Evolutionary conservation across 495 filamentous ascomycete species (phyloP).

Genomic region (Penicillium psychrofluorescens): DNA sequence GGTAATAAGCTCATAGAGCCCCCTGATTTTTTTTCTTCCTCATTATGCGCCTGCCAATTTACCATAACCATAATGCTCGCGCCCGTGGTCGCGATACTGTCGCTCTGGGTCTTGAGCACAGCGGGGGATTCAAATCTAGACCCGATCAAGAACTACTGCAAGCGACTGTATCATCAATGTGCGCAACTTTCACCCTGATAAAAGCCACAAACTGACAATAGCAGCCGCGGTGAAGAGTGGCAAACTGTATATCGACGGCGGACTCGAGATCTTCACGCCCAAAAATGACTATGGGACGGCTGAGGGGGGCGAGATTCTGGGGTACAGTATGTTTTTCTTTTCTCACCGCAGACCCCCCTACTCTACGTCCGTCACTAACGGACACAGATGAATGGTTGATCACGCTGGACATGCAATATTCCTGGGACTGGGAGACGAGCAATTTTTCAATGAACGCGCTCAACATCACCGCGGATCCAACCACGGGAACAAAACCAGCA

Average conservation of each 20-base stretch:
- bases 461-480: constrained; percentile 20
- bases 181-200: neutral
- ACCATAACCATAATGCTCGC: neutral
- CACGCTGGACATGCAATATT: constrained; percentile 22
- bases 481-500: constrained; percentile 17
- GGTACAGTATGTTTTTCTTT: too few species aligned
- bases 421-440: constrained; percentile 39
- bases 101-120: neutral
- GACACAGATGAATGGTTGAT: constrained; percentile 29
- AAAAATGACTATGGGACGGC: constrained; percentile 2
- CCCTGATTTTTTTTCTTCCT: too few species aligned
- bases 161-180: constrained; percentile 28
- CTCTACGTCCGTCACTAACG: constrained; percentile 7
- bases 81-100: neutral
- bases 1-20: too few species aligned
- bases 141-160: constrained; percentile 24
- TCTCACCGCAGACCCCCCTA: constrained; percentile 3
- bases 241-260: constrained; percentile 31
- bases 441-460: constrained; percentile 19
- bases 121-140: constrained; percentile 8
- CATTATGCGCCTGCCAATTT: neutral
- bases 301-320: too few species aligned
- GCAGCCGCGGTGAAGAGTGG: constrained; percentile 28
- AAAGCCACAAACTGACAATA: constrained; percentile 2
- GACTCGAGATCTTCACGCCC: constrained; percentile 23